Evolutionary conservation across 768 basidiomycete genomes (phyloP).

Genomic region (Tricholoma sp.): DNA sequence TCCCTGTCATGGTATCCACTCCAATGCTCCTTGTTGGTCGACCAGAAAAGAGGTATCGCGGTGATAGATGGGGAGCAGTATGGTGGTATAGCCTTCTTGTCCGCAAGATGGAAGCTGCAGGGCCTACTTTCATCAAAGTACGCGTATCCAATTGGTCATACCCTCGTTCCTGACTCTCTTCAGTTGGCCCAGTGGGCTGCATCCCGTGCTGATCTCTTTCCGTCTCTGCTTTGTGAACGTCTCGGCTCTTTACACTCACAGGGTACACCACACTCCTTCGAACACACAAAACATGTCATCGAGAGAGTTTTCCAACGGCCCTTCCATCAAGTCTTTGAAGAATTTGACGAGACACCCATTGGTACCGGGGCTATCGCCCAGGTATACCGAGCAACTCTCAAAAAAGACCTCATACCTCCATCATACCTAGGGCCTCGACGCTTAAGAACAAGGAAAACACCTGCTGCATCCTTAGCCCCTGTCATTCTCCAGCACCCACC

Average conservation of each 20-base stretch:
- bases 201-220: constrained; percentile 91
- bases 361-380: constrained; percentile 99
- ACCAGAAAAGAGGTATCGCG: constrained; percentile 48
- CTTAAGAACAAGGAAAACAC: constrained; percentile 33
- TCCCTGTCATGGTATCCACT: constrained; percentile 77
- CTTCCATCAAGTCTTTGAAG: constrained; percentile 87
- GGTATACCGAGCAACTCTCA: constrained; percentile 86
- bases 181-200: constrained; percentile 99
- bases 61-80: constrained; percentile 87
- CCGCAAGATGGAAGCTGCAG: constrained; percentile 86
- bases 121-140: constrained; percentile 97
- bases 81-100: constrained; percentile 98
- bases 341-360: constrained; percentile 82
- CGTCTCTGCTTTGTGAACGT: constrained; percentile 74
- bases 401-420: constrained; percentile 77
- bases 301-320: constrained; percentile 77
- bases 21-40: constrained; percentile 79
- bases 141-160: constrained; percentile 6
- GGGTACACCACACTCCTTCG: constrained; percentile 73
- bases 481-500: constrained; percentile 61
- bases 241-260: constrained; percentile 87
- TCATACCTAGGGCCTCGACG: constrained; percentile 78
- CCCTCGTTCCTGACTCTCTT: constrained; percentile 4
- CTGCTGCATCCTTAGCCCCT: constrained; percentile 41
- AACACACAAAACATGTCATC: constrained; percentile 76